A percentile compares a stretch with the other conserved stretches of the same genome.
Evolutionary conservation across 129 eudicot species (phyloP).

Genomic region (Daucus carota): DH1_v3.0 NC_030381.2:43112001-43112500

Average conservation of each 20-base stretch:
- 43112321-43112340: constrained; percentile 60
- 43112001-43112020: too few relatives aligned
- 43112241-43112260: constrained; percentile 65
- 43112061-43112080: not conserved
- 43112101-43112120: constrained; percentile 15
- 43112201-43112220: constrained; percentile 14
- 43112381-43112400: constrained; percentile 88
- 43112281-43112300: constrained; percentile 75
- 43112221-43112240: constrained; percentile 82
- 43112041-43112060: not conserved
- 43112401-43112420: constrained; percentile 92
- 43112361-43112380: constrained; percentile 74
- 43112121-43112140: constrained; percentile 24
- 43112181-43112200: not conserved
- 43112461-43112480: constrained; percentile 86
- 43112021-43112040: too few relatives aligned
- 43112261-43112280: constrained; percentile 75
- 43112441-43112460: constrained; percentile 72
- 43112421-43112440: constrained; percentile 77
- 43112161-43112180: constrained; percentile 11
- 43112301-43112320: constrained; percentile 69
- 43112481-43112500: constrained; percentile 99
- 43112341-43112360: constrained; percentile 45
- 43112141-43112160: constrained; percentile 26
- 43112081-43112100: not conserved